Conservation (phyloP, 2,329 filamentous ascomycete species). For the Apiospora pterosperma region DNA sequence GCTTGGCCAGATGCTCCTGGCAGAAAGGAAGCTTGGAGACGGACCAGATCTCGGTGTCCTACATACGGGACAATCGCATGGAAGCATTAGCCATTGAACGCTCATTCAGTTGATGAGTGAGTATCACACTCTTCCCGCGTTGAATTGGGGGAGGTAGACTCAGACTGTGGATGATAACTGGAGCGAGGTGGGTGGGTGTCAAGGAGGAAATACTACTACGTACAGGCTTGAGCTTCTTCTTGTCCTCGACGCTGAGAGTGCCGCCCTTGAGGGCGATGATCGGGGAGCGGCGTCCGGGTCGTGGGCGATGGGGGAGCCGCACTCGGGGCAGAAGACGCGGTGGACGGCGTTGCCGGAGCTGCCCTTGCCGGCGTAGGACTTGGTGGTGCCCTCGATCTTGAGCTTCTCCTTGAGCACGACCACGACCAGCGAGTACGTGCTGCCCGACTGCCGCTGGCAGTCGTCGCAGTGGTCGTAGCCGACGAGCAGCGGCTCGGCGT, state of each 20-base stretch:
- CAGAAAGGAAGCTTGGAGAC: conserved; percentile 67
- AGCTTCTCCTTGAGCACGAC: conserved; percentile 66
- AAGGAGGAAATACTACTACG: conserved; percentile 29
- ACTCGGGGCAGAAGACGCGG: conserved; percentile 67
- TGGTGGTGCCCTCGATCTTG: conserved; percentile 59
- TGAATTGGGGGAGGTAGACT: too few species aligned
- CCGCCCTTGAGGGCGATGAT: conserved; percentile 70
- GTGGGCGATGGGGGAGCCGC: conserved; percentile 67
- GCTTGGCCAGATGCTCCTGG: conserved; percentile 60
- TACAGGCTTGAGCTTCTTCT: conserved; percentile 65
- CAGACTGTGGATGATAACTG: too few species aligned
- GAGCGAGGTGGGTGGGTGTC: background rate
- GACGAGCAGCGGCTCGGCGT: conserved; percentile 32
- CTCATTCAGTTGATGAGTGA: too few species aligned
- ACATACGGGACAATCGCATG: background rate
- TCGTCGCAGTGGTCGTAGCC: conserved; percentile 72
- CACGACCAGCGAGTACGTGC: conserved; percentile 65
- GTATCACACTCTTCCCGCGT: too few species aligned
- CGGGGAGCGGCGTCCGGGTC: conserved; percentile 65
- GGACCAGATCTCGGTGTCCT: conserved; percentile 70
- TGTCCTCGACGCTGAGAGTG: conserved; percentile 59
- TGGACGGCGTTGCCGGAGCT: conserved; percentile 61
- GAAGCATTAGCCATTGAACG: background rate
- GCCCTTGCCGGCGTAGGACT: conserved; percentile 60
- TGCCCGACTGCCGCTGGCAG: conserved; percentile 68